Base-by-base conservation (phyloP, 2,329 filamentous ascomycete species). In the Rachicladosporium sp. region DNA sequence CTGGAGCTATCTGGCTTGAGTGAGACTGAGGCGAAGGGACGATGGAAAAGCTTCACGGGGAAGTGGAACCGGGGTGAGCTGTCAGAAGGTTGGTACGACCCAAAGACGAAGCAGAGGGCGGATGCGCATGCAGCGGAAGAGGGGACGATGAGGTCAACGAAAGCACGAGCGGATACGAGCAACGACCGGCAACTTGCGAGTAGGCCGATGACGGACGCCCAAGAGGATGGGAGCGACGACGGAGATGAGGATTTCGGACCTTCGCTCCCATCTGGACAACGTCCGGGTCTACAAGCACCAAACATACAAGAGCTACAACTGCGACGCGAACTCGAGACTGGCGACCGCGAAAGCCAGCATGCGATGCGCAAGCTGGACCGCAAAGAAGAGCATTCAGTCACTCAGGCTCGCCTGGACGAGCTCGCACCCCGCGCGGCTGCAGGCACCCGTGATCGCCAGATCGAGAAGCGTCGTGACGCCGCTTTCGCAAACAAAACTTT, bases 1-100 rank as follows among this genome's bases (percentile, higher is more conserved):
- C 71, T 82, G 31, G 65, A 80, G 38, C 65, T 93, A 1, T 69
- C 78, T n/a, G 71, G 74, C 6, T 67, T 96, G 49, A 73, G 77
- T 41, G 79, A 85, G 46, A 71, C 74, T n/a, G 88, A 95, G 57
- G 63, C 78, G 1, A 80, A 72, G 47, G 87, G 88, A 1, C 69
- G 89, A 40, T 98, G 89, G 87, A 94, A 94, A 70, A 89, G 86
- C 57, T 98, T 96, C 53, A 60, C 88, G 9, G 70, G 74, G 3
- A 89, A 87, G 68, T 98, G 91, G 89, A 98, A 98, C 65, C 75
- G 77, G 52, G 81, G 79, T 56, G 84, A 89, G 63, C 68, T 96
- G 46, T 81, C 83, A 4, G 81, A 89, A 60, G 85, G 85, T 35
- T 98, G 89, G 89, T 98, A 96, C 62, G 85, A 93, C 55, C 82